phyloP scores from a whole-genome alignment of 2,329 filamentous ascomycete genomes.

The Penicillium aurantiogriseum region DNA sequence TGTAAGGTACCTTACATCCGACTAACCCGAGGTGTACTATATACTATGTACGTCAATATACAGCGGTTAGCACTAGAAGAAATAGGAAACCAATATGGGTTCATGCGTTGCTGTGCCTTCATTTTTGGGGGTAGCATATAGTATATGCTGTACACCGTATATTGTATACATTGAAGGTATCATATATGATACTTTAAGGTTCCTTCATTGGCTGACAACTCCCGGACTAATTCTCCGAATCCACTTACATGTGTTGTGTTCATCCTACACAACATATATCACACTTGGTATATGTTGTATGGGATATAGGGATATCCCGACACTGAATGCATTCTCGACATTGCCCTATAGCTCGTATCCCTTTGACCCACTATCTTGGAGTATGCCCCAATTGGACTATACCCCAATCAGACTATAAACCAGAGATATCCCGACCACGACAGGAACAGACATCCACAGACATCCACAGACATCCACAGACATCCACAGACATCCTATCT shows the following conservation, averaged over 20 bases:
- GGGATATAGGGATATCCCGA: not conserved
- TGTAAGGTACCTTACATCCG: not conserved
- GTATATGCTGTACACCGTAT: not conserved
- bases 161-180: not conserved
- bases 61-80: too few relatives aligned
- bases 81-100: too few relatives aligned
- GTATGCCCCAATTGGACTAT: too few relatives aligned
- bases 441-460: not conserved
- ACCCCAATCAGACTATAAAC: too few relatives aligned
- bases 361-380: not conserved
- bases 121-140: not conserved
- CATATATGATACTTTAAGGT: too few relatives aligned
- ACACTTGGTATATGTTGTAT: too few relatives aligned
- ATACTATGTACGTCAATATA: too few relatives aligned
- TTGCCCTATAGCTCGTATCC: not conserved
- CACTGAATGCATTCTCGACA: not conserved
- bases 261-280: too few relatives aligned
- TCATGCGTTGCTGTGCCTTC: not conserved
- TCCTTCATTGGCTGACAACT: too few relatives aligned
- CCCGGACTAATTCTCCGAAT: too few relatives aligned
- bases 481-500: not conserved
- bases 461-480: not conserved
- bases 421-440: not conserved
- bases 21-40: not conserved
- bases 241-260: too few relatives aligned